phyloP scores from a whole-genome alignment of 1,284 basidiomycete genomes.

The Boletus mariae region DNA sequence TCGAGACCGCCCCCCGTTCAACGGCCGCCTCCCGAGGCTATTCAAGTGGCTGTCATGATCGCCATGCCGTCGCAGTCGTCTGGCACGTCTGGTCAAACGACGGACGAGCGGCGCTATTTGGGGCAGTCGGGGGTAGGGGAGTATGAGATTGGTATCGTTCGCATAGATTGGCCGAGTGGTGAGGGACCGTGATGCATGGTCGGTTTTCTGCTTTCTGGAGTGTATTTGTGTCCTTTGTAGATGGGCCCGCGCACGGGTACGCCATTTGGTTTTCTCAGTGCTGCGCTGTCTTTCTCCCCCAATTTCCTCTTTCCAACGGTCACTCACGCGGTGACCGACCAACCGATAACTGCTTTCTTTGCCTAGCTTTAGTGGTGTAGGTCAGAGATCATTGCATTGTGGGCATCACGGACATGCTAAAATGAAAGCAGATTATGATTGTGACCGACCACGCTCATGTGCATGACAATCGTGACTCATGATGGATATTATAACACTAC shows the following conservation, averaged over 20 bases:
- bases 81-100: not conserved
- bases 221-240: not conserved
- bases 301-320: too few species aligned
- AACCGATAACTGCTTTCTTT: too few species aligned
- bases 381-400: not conserved
- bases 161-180: constrained; percentile 25
- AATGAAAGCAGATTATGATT: not conserved
- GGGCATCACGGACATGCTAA: too few species aligned
- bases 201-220: not conserved
- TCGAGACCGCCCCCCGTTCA: constrained; percentile 5
- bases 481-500: constrained; percentile 9
- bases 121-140: constrained; percentile 18
- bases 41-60: constrained; percentile 34
- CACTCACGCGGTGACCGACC: too few species aligned
- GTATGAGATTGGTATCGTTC: constrained; percentile 33
- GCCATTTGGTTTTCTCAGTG: too few species aligned
- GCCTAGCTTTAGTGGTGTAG: not conserved
- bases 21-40: constrained; percentile 15
- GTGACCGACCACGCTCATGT: not conserved
- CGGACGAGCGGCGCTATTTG: not conserved
- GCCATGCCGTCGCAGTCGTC: constrained; percentile 29
- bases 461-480: constrained; percentile 5
- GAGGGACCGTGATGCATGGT: constrained; percentile 5
- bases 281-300: too few species aligned
- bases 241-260: not conserved